Evolutionary conservation across 139 green algal species (phyloP), one percentile per base, ranked within the genome.

Genomic region (Nannochloris sp.): DNA sequence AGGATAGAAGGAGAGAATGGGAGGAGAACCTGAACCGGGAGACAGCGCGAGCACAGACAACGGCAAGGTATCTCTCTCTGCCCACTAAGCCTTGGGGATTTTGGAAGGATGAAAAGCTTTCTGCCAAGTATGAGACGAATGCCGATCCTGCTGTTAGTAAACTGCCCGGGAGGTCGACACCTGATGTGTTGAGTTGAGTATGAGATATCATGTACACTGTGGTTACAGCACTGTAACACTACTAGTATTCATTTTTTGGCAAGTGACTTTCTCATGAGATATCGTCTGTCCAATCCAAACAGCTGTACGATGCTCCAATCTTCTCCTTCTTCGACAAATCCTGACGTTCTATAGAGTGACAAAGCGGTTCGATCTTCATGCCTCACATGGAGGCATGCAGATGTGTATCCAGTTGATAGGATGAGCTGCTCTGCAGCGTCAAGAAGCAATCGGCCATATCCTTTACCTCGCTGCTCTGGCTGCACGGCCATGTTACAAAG

Each of bases 401-500:
- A 46, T 0, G 9, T 37, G 48, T 87, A 61, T 2, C 67, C 75
- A 49, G 62, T 58, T 21, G 69, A 4, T 5, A 27, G 4, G 2
- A 66, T 75, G 15, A 87, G 9, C 5, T 69, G 59, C 59, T 88
- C 82, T 18, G 70, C 73, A 2, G 82, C 81, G 16, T 51, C 44
- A 55, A 89, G 57, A 15, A 89, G 69, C 31, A 37, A 23, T 2
- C 25, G 64, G 25, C 76, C 83, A 46, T 81, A 70, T 27, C 83
- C 83, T 46, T 56, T 62, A 1, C 82, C 57, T 29, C 75, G 55
- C 10, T 64, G 68, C 1, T 57, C 29, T 18, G 48, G 44, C 2
- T 56, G 46, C 3, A 85, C 71, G 1, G 82, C 82, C 82, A 89
- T 89, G 70, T 89, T 89, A 67, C 76, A 87, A n/a, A 89, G 40